Evolutionary conservation across 495 filamentous ascomycete genomes (phyloP).

Genomic region (Daldinia decipiens): DNA sequence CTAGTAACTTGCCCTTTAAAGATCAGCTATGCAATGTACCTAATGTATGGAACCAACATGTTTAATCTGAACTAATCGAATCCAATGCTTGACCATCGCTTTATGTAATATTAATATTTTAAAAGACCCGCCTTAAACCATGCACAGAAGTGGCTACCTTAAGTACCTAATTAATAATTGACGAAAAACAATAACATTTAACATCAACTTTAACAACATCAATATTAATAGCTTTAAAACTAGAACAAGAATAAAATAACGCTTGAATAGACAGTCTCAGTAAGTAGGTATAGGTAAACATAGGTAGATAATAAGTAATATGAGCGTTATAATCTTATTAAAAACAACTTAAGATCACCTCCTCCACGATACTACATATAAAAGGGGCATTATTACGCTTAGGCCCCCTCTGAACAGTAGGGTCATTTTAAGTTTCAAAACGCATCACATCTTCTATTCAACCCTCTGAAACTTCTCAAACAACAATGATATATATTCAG

Average conservation of each 20-base stretch:
- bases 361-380: slow-evolving; percentile 28
- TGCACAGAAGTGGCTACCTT: background rate
- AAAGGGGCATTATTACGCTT: slow-evolving; percentile 45
- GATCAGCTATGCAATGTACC: background rate
- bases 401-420: slow-evolving; percentile 25
- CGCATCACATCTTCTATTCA: slow-evolving; percentile 21
- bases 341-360: slow-evolving; percentile 19
- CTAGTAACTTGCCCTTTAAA: background rate
- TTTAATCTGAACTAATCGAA: background rate
- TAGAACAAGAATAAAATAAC: background rate
- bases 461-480: slow-evolving; percentile 34
- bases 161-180: background rate
- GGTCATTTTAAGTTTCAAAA: slow-evolving; percentile 42
- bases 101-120: background rate
- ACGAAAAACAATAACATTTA: background rate
- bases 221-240: background rate
- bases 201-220: background rate
- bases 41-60: background rate
- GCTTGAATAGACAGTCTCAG: slow-evolving; percentile 1
- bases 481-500: slow-evolving; percentile 25
- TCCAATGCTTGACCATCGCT: background rate
- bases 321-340: slow-evolving; percentile 29
- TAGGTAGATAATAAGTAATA: slow-evolving; percentile 18
- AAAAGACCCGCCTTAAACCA: background rate
- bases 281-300: background rate